Conservation (phyloP, 2,329 filamentous ascomycete species). For the Monosporascus sp. region DNA sequence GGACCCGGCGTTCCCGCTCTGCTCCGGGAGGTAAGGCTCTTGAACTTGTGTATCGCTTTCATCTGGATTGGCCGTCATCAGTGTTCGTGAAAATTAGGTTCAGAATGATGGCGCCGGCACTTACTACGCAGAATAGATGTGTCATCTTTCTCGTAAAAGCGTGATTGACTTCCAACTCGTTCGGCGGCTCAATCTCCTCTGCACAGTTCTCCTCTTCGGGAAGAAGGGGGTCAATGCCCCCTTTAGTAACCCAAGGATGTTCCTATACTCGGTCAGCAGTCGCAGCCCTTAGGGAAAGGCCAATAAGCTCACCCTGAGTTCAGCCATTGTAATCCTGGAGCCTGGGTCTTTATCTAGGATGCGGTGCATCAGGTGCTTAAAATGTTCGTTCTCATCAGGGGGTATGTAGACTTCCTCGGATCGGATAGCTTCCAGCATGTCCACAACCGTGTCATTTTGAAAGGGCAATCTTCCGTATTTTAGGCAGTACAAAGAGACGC, state of each 20-base stretch:
- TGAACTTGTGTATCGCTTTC: slow-evolving; percentile 88
- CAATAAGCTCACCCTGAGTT: slow-evolving; percentile 63
- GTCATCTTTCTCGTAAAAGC: slow-evolving; percentile 89
- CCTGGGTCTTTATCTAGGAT: slow-evolving; percentile 81
- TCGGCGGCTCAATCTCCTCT: slow-evolving; percentile 74
- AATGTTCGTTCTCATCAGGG: slow-evolving; percentile 57
- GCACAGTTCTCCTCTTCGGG: slow-evolving; percentile 81
- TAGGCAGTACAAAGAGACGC: slow-evolving; percentile 87
- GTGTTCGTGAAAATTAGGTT: slow-evolving; percentile 3
- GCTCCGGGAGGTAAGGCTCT: slow-evolving; percentile 58
- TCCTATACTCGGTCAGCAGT: slow-evolving; percentile 46
- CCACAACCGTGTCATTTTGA: slow-evolving; percentile 69
- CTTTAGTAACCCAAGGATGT: slow-evolving; percentile 88
- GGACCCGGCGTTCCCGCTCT: slow-evolving; percentile 29
- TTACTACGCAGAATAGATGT: slow-evolving; percentile 75
- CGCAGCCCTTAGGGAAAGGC: neutral
- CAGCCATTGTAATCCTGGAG: slow-evolving; percentile 76
- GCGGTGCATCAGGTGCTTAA: slow-evolving; percentile 66
- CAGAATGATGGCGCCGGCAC: slow-evolving; percentile 12
- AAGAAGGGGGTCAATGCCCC: slow-evolving; percentile 71
- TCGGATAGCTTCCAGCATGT: slow-evolving; percentile 85
- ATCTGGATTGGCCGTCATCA: slow-evolving; percentile 46
- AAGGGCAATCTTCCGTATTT: slow-evolving; percentile 87
- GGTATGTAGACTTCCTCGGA: slow-evolving; percentile 60
- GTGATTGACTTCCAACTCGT: slow-evolving; percentile 81